Evolutionary conservation across 257 asterid genomes (phyloP).

Genomic region (Avicennia marina): DNA sequence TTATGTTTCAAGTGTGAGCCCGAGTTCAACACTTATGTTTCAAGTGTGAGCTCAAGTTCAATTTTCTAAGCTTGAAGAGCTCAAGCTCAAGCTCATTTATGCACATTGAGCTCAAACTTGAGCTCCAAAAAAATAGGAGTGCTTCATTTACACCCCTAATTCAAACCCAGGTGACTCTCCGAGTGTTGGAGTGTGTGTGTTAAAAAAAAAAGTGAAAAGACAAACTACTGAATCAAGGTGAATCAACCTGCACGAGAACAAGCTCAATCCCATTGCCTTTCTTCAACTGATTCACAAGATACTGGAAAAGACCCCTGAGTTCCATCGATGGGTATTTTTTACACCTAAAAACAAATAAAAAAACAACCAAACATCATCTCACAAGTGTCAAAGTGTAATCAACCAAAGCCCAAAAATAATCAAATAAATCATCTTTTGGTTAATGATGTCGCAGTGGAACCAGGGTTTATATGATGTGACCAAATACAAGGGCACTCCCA

Average conservation of each 20-base stretch:
- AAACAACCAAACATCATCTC: conserved; percentile 11
- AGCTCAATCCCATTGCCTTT: conserved; percentile 97
- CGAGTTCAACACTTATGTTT: too few relatives aligned
- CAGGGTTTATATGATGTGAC: not conserved
- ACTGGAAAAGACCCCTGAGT: conserved; percentile 97
- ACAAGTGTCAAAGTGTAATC: conserved; percentile 11
- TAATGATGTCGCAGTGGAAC: not conserved
- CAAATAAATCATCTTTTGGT: conserved; percentile 1
- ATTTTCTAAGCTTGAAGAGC: too few relatives aligned
- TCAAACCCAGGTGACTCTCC: too few relatives aligned
- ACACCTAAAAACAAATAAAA: conserved; percentile 54
- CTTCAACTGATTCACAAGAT: conserved; percentile 95
- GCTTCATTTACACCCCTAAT: too few relatives aligned
- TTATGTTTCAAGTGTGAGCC: too few relatives aligned
- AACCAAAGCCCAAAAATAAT: conserved; percentile 16
- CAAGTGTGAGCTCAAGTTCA: too few relatives aligned
- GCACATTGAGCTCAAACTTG: too few relatives aligned
- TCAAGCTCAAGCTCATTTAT: too few relatives aligned
- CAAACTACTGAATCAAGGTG: conserved; percentile 13
- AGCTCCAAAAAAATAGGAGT: too few relatives aligned
- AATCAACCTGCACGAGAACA: conserved; percentile 79
- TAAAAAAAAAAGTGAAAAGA: conserved; percentile 14
- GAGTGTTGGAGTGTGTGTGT: too few relatives aligned
- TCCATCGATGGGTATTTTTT: conserved; percentile 99
- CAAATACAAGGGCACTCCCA: not conserved